phyloP scores from a whole-genome alignment of 306 rosid genomes.

The Alnus glutinosa region DNA sequence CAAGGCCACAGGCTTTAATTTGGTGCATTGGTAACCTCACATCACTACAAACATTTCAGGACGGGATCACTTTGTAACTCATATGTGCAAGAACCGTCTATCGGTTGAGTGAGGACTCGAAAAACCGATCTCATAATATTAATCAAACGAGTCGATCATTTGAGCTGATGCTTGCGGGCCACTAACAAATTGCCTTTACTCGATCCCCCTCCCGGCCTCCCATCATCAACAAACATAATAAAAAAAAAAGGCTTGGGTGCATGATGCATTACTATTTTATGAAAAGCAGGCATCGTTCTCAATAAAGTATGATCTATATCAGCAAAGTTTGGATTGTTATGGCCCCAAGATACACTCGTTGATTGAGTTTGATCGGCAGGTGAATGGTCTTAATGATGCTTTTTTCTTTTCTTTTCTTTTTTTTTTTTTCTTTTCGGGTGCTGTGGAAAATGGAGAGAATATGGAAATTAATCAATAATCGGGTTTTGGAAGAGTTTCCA shows the following conservation, averaged over 20 bases:
- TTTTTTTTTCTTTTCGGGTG: neutral
- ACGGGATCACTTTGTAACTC: no score
- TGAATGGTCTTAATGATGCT: neutral
- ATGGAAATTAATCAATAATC: neutral
- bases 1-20: no score
- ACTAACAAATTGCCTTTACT: neutral
- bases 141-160: no score
- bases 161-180: no score
- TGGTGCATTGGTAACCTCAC: no score
- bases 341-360: neutral
- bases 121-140: no score
- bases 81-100: no score
- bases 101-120: no score
- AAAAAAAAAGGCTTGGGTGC: neutral
- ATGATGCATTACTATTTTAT: neutral
- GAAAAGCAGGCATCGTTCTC: slow-evolving; percentile 4
- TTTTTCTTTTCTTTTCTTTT: neutral
- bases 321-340: slow-evolving; percentile 4
- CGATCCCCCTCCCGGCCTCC: neutral
- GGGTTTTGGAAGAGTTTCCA: neutral
- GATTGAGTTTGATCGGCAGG: slow-evolving; percentile 8
- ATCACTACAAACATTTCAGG: no score
- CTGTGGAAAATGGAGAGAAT: neutral
- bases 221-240: neutral
- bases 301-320: neutral